Evolutionary conservation across 176 grass and related monocot species (phyloP).

Genomic region (Oryza glaberrima): DNA sequence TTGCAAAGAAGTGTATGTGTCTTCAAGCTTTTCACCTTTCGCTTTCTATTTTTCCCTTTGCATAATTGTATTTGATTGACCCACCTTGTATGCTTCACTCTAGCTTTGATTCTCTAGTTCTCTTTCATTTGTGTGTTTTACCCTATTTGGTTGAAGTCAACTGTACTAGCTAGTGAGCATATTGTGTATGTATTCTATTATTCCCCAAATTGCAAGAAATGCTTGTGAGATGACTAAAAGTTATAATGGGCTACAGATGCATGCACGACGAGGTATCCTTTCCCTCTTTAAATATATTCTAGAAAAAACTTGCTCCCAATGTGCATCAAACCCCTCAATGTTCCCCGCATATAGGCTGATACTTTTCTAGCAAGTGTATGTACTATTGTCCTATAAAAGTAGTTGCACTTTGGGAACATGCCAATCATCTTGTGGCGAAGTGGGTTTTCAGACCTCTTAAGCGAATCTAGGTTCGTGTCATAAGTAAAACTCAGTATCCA

Average conservation of each 20-base stretch:
- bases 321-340: not conserved
- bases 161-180: not conserved
- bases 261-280: slow-evolving; percentile 27
- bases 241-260: slow-evolving; percentile 10
- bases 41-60: slow-evolving; percentile 23
- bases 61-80: slow-evolving; percentile 28
- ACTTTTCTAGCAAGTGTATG: not conserved
- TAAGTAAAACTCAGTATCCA: not conserved
- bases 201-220: slow-evolving; percentile 41
- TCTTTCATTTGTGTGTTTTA: not conserved
- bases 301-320: slow-evolving; percentile 7
- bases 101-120: not conserved
- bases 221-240: slow-evolving; percentile 31
- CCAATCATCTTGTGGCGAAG: not conserved
- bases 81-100: not conserved
- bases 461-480: not conserved
- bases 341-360: slow-evolving; percentile 7
- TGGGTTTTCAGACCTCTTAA: not conserved
- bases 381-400: not conserved
- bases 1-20: not conserved
- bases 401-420: not conserved
- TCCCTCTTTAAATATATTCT: not conserved
- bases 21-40: not conserved
- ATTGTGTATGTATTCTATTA: slow-evolving; percentile 1
- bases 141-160: slow-evolving; percentile 15